A percentile compares a stretch with the other conserved stretches of the same genome.
These are phyloP conservation scores for Dipteronia sinensis DNA, from an alignment of 345 rosid genomes.

Conservation along the genomic window DNA sequence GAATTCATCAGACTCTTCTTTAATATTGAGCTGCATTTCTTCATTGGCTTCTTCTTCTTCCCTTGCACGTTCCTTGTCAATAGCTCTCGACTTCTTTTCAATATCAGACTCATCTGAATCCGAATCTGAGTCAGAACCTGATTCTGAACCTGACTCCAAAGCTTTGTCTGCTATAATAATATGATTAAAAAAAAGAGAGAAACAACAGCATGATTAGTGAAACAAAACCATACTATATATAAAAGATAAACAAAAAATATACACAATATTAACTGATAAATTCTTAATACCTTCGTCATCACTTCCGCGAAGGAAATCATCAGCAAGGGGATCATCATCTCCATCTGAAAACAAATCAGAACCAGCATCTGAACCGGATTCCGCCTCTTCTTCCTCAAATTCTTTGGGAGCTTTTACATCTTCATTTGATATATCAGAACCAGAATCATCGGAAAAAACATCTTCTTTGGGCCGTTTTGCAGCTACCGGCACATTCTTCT, in stretches of 20 bases:
- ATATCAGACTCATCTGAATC: slow-evolving; percentile 67
- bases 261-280: not conserved
- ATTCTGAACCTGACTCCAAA: slow-evolving; percentile 28
- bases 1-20: slow-evolving; percentile 75
- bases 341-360: slow-evolving; percentile 57
- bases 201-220: not conserved
- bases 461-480: slow-evolving; percentile 40
- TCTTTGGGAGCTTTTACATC: slow-evolving; percentile 40
- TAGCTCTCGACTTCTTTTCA: slow-evolving; percentile 46
- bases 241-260: not conserved
- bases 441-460: slow-evolving; percentile 47
- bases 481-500: slow-evolving; percentile 39
- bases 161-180: slow-evolving; percentile 34
- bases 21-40: slow-evolving; percentile 54
- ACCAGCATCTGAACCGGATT: slow-evolving; percentile 44
- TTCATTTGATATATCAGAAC: slow-evolving; percentile 44
- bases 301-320: slow-evolving; percentile 59
- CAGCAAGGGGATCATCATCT: slow-evolving; percentile 60
- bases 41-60: slow-evolving; percentile 56
- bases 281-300: slow-evolving; percentile 46
- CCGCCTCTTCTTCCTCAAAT: slow-evolving; percentile 44
- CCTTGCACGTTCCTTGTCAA: slow-evolving; percentile 49
- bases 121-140: slow-evolving; percentile 37
- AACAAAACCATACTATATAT: not conserved
- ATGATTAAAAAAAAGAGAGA: not conserved